Percentiles rank a stretch among this genome's conserved stretches.
phyloP scores from a whole-genome alignment of 768 basidiomycete species.

The Naganishia friedmannii region DNA sequence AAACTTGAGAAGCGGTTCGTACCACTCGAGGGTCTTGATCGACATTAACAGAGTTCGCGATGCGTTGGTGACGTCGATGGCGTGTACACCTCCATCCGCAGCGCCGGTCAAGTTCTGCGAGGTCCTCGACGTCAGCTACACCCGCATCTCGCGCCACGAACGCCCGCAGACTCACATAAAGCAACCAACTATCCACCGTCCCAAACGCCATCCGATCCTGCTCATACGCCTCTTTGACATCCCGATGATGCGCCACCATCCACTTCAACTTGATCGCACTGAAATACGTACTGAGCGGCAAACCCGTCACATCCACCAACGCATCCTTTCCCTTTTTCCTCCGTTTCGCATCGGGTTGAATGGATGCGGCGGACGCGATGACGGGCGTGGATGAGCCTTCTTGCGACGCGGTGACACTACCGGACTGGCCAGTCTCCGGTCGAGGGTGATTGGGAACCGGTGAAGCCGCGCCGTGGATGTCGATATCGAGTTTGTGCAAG shows the following conservation, averaged over 20 bases:
- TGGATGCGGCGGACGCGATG: constrained; percentile 14
- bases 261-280: constrained; percentile 93
- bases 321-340: constrained; percentile 45
- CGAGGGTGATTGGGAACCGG: constrained; percentile 8
- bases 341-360: constrained; percentile 31
- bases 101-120: constrained; percentile 80
- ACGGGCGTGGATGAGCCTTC: constrained; percentile 16
- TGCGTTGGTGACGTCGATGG: constrained; percentile 92
- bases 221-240: constrained; percentile 74
- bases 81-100: constrained; percentile 65
- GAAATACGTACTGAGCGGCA: constrained; percentile 96
- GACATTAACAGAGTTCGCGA: constrained; percentile 92
- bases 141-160: too few relatives aligned
- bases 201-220: constrained; percentile 81
- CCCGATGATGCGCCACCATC: constrained; percentile 85
- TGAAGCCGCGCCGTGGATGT: neutral
- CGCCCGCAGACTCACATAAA: constrained; percentile 63
- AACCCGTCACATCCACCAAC: constrained; percentile 62
- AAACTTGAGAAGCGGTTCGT: constrained; percentile 75
- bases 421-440: constrained; percentile 8
- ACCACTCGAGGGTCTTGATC: constrained; percentile 76
- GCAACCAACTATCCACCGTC: constrained; percentile 95
- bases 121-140: neutral
- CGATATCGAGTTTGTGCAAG: constrained; percentile 12
- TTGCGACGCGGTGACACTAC: constrained; percentile 10